Base-by-base conservation (phyloP, 192 early-diverging fungal species). In the Coemansia sp. region DNA sequence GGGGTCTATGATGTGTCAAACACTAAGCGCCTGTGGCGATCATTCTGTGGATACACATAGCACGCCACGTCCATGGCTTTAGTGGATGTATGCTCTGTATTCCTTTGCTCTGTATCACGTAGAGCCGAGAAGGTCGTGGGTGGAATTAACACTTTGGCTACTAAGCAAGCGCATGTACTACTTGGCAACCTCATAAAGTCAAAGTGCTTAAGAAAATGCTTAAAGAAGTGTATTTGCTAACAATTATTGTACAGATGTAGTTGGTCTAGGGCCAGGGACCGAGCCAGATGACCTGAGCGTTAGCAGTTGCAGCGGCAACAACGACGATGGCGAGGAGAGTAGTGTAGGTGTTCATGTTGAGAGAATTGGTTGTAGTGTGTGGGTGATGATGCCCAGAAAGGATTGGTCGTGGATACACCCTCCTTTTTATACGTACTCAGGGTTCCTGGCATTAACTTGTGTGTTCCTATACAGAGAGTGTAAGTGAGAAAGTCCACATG, bases 301-400 rank as follows among this genome's bases (percentile, higher is more conserved):
- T 55, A 28, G 52, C 52, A 55, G 52, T 55, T 33, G 52, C 52
- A 14, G 52, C 52, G 16, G 52, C 52, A 55, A 55, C 16, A 55
- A n/a, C 52, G 13, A 55, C 52, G 52, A 55, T 55, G 26, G 52
- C 52, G 52, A 55, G 25, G 28, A 55, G 52, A 55, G 52, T 55
- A 33, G 52, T 14, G 52, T 55, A 55, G 28, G 52, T 6, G 52
- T 33, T 55, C 52, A 55, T 55, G 12, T 14, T 55, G 14, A 33
- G 52, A 55, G 52, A 55, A 25, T 52, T 55, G 28, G 26, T 55
- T 13, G 25, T 28, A 6, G 16, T 25, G 50, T 53, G 52, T 26
- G 25, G 48, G 12, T 55, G 28, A 31, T 55, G 26, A 25, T 33
- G 7, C n/a, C 2, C 33, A 16, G 25, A 52, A 4, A 52, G 14